A percentile compares a stretch with the other conserved stretches of the same genome.
Conservation (phyloP, 2,329 filamentous ascomycete species). For the Pyrenochaeta sp. region DNA sequence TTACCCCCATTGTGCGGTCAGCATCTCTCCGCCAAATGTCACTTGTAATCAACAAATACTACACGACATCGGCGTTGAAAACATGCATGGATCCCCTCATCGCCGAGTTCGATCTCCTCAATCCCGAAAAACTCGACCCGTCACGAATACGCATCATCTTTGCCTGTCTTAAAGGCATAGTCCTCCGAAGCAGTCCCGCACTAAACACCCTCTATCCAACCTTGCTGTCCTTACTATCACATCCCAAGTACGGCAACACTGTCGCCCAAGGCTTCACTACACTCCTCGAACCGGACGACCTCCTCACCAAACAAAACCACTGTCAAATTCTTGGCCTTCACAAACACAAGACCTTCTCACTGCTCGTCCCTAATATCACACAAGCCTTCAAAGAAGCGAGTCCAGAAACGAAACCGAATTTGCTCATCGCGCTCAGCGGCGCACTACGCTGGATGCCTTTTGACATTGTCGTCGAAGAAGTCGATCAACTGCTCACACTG, state of each 20-base stretch:
- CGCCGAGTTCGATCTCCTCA: slow-evolving; percentile 39
- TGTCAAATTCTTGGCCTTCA: slow-evolving; percentile 68
- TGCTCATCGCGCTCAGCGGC: slow-evolving; percentile 69
- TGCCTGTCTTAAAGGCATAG: slow-evolving; percentile 66
- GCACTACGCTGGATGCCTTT: slow-evolving; percentile 67
- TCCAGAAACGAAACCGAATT: slow-evolving; percentile 62
- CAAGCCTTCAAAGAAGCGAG: slow-evolving; percentile 58
- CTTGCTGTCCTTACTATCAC: slow-evolving; percentile 60
- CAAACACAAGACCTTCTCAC: slow-evolving; percentile 69
- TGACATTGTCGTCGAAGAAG: slow-evolving; percentile 65
- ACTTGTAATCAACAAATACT: slow-evolving; percentile 58
- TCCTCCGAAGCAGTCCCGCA: slow-evolving; percentile 61
- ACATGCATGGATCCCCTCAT: slow-evolving; percentile 51
- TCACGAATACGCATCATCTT: slow-evolving; percentile 64
- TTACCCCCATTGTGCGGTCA: slow-evolving; percentile 38
- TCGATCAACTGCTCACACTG: slow-evolving; percentile 64
- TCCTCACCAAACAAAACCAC: slow-evolving; percentile 67
- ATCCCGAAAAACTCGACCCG: slow-evolving; percentile 40
- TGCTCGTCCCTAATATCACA: slow-evolving; percentile 64
- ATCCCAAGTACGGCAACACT: slow-evolving; percentile 56
- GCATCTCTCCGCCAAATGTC: slow-evolving; percentile 54
- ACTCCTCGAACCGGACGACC: slow-evolving; percentile 66
- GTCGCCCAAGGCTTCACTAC: slow-evolving; percentile 66
- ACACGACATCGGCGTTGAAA: slow-evolving; percentile 50
- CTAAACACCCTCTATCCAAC: slow-evolving; percentile 51